Base-by-base conservation (phyloP, 345 rosid genomes). In the Heritiera fomes region DNA sequence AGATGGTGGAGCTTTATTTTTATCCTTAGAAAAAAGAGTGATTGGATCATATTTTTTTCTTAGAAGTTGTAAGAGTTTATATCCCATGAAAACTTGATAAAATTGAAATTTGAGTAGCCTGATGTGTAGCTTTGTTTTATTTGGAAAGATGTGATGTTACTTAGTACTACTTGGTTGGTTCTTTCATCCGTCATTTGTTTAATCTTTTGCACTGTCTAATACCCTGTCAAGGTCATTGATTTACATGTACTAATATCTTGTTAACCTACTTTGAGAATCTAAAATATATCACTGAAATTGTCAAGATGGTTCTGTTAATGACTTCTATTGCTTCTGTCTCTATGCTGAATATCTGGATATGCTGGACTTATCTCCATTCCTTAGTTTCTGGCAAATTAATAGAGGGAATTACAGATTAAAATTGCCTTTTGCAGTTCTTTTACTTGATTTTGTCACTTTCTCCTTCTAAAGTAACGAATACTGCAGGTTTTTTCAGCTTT, bases 401-500 rank as follows among this genome's bases (percentile, higher is more conserved):
- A 38, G 58, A 41, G 30, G 40, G 47, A 38, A 66, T 52, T 15
- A 28, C 13, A 59, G 13, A 32, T 45, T 30, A 38, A 8, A 78
- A 32, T 55, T 56, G 47, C 34, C 23, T 70, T 63, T 56, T 71
- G n/a, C 64, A 43, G 63, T 68, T 74, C 8, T 38, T 62, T 63
- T 71, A 40, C 7, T 56, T 62, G 67, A 62, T 76, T 50, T 38
- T 78, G 73, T 40, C 79, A 67, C n/a, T 64, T 64, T 58, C 7
- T 71, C 38, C 52, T 84, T 81, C 85, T 83, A 84, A 82, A 75
- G 45, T 70, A 60, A 80, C 77, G 82, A 76, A 64, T 81, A 23
- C 59, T 88, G 91, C 93, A 97, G 99, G 99, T 97, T 7, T 97
- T 97, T 92, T 97, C 99, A 77, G 95, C 99, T 56, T 97, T 97